These are phyloP conservation scores for Candida mesenterica DNA, from an alignment of 1,139 yeast genomes.

Conservation along the genomic window DNA sequence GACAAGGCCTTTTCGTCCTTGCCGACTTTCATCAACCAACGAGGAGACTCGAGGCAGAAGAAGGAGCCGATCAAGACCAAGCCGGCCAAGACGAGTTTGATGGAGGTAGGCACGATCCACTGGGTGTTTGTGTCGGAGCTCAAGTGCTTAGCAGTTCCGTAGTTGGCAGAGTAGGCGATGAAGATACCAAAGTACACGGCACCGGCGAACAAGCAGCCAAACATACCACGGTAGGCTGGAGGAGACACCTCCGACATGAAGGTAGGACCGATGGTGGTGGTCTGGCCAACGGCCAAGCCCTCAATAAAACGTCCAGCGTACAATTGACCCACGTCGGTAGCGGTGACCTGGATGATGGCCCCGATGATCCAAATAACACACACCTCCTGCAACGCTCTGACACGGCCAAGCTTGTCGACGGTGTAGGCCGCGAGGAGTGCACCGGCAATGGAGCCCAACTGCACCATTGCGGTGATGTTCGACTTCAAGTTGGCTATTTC, in stretches of 20 bases:
- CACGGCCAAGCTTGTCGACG: constrained; percentile 56
- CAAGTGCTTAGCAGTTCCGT: constrained; percentile 38
- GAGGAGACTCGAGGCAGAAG: constrained; percentile 43
- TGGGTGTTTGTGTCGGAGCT: constrained; percentile 27
- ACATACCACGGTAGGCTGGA: constrained; percentile 49
- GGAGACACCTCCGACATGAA: constrained; percentile 57
- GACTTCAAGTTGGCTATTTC: constrained; percentile 49
- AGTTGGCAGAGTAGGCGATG: constrained; percentile 51
- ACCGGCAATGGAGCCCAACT: constrained; percentile 60
- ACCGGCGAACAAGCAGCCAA: constrained; percentile 52
- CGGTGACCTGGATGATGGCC: constrained; percentile 49
- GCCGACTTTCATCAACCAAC: constrained; percentile 44
- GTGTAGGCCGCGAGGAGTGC: constrained; percentile 49
- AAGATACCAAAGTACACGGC: constrained; percentile 55
- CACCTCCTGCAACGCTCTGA: constrained; percentile 48
- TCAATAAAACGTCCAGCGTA: constrained; percentile 56
- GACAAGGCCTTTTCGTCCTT: constrained; percentile 33
- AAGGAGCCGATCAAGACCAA: constrained; percentile 35
- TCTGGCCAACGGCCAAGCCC: constrained; percentile 56
- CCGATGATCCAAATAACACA: constrained; percentile 48
- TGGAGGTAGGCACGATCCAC: constrained; percentile 39
- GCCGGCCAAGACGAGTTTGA: constrained; percentile 46
- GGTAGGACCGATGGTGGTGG: constrained; percentile 57
- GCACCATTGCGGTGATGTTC: constrained; percentile 62
- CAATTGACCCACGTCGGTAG: constrained; percentile 47